Base-by-base conservation (phyloP, 1,284 basidiomycete genomes). In the Earliella scabrosa region DNA sequence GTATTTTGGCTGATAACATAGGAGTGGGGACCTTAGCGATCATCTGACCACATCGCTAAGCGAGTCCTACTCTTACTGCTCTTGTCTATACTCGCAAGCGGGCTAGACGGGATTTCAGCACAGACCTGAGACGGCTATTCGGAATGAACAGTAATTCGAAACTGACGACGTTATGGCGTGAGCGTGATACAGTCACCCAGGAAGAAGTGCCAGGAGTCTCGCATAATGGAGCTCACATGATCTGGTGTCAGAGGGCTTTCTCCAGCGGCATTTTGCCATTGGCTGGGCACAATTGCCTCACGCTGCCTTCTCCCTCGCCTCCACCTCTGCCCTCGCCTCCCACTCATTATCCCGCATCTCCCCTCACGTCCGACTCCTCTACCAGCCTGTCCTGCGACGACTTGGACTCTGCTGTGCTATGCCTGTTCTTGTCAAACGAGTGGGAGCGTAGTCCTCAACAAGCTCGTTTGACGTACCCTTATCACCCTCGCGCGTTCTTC, bases 371-470 rank as follows among this genome's bases (percentile, higher is more conserved):
- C n/a, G n/a, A n/a, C n/a, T n/a, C 29, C 40, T 39, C 18, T 14
- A 9, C 46, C 21, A 46, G 5, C 47, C 52, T 48, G 39, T 34
- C 41, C 41, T 52, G 48, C 24, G n/a, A n/a, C n/a, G n/a, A n/a
- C 49, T 32, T 35, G 20, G 23, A 20, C 45, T 38, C 31, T 36
- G 36, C 47, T 35, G 43, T 31, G 18, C 21, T 4, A 18, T n/a
- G 7, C 4, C 36, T 24, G 34, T 32, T 23, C 23, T 46, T 43
- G 54, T 53, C 50, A 61, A 60, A 68, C 72, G 71, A 73, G 74
- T 69, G 75, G 73, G 79, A 81, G 79, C 76, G 78, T 67, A 71
- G 77, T 79, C 64, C 80, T 81, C 76, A 71, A 59, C 73, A 79
- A 75, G 70, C 76, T 73, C 71, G 74, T 73, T 59, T 45, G 53